Evolutionary conservation across 345 rosid species (phyloP).

Genomic region (Acer negundo): DNA sequence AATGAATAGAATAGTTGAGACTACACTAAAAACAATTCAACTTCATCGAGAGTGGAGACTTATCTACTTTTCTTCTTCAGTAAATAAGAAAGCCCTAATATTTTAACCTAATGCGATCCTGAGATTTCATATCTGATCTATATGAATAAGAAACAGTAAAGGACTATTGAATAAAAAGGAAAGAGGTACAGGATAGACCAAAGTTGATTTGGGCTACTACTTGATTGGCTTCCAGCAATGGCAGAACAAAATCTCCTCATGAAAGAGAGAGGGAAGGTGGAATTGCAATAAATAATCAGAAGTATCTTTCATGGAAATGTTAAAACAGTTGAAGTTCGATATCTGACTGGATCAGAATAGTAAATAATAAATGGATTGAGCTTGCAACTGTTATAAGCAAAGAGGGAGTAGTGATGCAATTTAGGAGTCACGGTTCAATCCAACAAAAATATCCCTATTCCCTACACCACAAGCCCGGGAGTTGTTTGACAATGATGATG

Average conservation of each 20-base stretch:
- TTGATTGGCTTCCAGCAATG: too few species aligned
- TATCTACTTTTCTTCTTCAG: background rate
- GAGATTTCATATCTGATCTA: background rate
- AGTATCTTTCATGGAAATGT: background rate
- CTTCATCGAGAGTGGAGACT: background rate
- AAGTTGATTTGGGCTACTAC: too few species aligned
- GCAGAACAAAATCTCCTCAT: too few species aligned
- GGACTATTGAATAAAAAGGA: background rate
- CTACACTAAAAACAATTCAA: background rate
- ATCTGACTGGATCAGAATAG: background rate
- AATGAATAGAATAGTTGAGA: background rate
- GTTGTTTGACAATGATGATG: background rate
- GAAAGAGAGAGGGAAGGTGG: too few species aligned
- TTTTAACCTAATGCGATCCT: background rate
- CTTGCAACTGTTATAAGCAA: background rate
- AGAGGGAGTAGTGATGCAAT: background rate
- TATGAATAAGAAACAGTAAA: background rate
- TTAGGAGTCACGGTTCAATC: background rate
- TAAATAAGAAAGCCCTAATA: background rate
- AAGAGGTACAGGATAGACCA: background rate
- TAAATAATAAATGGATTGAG: background rate
- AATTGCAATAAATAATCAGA: background rate
- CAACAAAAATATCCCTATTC: background rate
- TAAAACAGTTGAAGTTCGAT: background rate
- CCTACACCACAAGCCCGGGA: background rate